Base-by-base conservation (phyloP, 2,329 filamentous ascomycete genomes). In the Arthrobotrys megalospora region DNA sequence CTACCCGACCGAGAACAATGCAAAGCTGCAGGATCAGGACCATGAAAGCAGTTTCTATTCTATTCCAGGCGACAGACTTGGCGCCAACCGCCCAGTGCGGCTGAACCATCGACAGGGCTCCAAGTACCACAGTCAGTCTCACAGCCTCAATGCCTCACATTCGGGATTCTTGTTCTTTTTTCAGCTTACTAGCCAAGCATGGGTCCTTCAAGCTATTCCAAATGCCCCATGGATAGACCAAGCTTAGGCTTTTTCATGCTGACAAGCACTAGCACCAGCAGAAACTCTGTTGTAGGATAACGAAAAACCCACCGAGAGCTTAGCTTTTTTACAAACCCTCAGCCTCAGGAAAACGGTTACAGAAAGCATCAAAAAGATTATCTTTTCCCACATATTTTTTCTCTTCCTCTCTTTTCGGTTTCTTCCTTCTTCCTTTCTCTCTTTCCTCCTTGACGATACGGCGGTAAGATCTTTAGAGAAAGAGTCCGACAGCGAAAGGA, bases 171-270 rank as follows among this genome's bases (percentile, higher is more conserved):
- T 60, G 19, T 60, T 60, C 55, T 60, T 52, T 65, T 65, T 65
- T 76, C 63, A 76, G 71, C 71, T 70, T 77, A 69, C 60, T 11
- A 19, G 12, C 41, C 32, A 28, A 36, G 38, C 65, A 63, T 14
- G 65, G 72, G 72, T 69, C 8, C 16, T 47, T 21, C 38, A 16
- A 34, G 48, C 58, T 70, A 77, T 77, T 77, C 72, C 72, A 77
- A 77, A 77, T 77, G 72, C 16, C 50, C 24, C 41, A 36, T 28
- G 52, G 38, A 28, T 62, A 5, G 36, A 41, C 36, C 38, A 50
- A 24, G 53, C 24, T 63, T 12, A 36, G 43, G 43, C 36, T 58
- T 19, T 38, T 12, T 11, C n/a, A 38, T 71, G 67, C 67, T 71
- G 47, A 71, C 67, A 24, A 45, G 38, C 47, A 55, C 53, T 34